Evolutionary conservation across 345 rosid species (phyloP).

Genomic region (Populus euphratica): DNA sequence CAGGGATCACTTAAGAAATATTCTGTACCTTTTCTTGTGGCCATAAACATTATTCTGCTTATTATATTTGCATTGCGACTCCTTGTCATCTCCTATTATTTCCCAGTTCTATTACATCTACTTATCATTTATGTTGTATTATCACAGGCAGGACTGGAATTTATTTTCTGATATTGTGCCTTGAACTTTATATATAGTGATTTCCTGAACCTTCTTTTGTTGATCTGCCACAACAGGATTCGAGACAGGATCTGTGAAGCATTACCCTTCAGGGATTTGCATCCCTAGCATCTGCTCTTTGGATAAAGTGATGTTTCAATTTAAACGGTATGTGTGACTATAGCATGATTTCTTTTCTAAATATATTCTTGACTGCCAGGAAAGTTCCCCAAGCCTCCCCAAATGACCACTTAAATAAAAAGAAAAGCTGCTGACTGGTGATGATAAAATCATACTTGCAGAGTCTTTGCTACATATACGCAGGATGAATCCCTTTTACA

Average conservation of each 20-base stretch:
- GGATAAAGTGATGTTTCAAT: neutral
- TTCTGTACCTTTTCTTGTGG: neutral
- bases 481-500: neutral
- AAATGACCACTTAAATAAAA: too few relatives aligned
- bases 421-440: too few relatives aligned
- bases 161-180: neutral
- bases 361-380: neutral
- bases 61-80: neutral
- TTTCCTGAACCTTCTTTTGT: neutral
- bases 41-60: neutral
- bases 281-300: neutral
- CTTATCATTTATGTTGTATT: neutral
- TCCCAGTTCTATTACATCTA: neutral
- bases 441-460: too few relatives aligned
- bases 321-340: neutral
- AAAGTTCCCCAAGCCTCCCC: neutral
- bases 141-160: neutral
- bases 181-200: neutral
- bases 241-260: neutral
- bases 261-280: neutral
- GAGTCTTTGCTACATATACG: neutral
- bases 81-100: neutral
- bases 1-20: neutral
- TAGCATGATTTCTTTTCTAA: neutral
- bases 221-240: neutral